phyloP scores from a whole-genome alignment of 2,329 filamentous ascomycete species.

The Metarhizium brunneum region DNA sequence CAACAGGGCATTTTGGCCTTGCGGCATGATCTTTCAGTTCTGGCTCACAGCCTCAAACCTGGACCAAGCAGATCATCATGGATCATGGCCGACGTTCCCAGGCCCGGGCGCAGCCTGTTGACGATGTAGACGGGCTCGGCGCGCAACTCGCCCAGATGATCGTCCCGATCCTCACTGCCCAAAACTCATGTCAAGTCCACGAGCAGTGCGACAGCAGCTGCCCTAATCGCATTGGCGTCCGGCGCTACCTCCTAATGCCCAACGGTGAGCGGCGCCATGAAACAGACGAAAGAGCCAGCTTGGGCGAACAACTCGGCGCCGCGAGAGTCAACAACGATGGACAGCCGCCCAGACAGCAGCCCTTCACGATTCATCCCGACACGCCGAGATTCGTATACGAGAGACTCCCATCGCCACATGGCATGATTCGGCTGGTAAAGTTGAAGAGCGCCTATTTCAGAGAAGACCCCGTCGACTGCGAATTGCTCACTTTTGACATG shows the following conservation, averaged over 20 bases:
- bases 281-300: background rate
- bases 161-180: background rate
- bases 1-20: background rate
- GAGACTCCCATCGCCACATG: too few species aligned
- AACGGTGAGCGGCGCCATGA: background rate
- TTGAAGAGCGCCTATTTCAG: too few species aligned
- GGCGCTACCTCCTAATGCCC: background rate
- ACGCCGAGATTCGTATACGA: background rate
- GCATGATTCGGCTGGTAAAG: too few species aligned
- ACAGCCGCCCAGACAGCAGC: background rate
- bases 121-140: background rate
- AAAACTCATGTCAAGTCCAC: background rate
- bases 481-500: too few species aligned
- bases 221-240: background rate
- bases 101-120: background rate
- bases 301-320: background rate
- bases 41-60: background rate
- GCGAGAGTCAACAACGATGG: background rate
- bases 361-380: background rate
- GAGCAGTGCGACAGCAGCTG: background rate
- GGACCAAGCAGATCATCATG: background rate
- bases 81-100: background rate
- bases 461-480: too few species aligned
- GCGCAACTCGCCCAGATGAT: background rate
- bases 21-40: background rate